These are phyloP conservation scores for Daucus carota DNA, from an alignment of 129 eudicot genomes.

Conservation along the genomic window DH1_v3.0 NC_030382.2:52431501-52432000, in stretches of 20 bases:
- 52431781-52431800: background rate
- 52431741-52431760: background rate
- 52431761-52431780: background rate
- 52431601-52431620: background rate
- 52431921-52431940: constrained; percentile 18
- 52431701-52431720: background rate
- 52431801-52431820: background rate
- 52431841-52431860: background rate
- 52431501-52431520: background rate
- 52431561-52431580: background rate
- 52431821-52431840: background rate
- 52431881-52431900: constrained; percentile 44
- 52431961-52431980: constrained; percentile 30
- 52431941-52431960: constrained; percentile 23
- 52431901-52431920: constrained; percentile 20
- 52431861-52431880: background rate
- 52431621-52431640: background rate
- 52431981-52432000: constrained; percentile 31
- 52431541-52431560: background rate
- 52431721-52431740: background rate
- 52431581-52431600: background rate
- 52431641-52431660: background rate
- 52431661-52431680: too few relatives aligned
- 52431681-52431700: background rate
- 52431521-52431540: background rate